phyloP scores from a whole-genome alignment of 805 yeast genomes.

The Metschnikowia orientalis region DNA sequence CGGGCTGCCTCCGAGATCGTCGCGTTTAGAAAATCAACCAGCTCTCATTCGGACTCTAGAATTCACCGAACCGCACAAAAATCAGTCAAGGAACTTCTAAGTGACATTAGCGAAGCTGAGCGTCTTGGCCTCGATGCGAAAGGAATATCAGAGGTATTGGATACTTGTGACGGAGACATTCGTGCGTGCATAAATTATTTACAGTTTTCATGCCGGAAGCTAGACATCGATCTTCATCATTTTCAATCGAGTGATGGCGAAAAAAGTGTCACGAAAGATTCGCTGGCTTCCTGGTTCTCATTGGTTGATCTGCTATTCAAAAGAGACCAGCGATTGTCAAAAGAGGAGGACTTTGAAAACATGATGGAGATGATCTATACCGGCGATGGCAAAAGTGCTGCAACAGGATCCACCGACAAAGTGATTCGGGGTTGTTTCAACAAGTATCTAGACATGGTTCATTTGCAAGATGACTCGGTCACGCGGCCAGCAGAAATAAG shows the following conservation, averaged over 20 bases:
- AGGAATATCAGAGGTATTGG: conserved; percentile 60
- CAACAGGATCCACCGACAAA: conserved; percentile 53
- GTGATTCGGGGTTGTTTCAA: conserved; percentile 71
- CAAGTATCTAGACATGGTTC: conserved; percentile 54
- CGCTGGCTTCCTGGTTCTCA: conserved; percentile 60
- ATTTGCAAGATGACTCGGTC: conserved; percentile 57
- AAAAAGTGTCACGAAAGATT: conserved; percentile 46
- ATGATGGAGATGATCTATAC: conserved; percentile 44
- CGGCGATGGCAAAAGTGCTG: conserved; percentile 32
- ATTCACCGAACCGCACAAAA: conserved; percentile 24
- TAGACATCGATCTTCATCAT: conserved; percentile 11
- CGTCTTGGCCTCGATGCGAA: conserved; percentile 43
- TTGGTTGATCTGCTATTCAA: conserved; percentile 59
- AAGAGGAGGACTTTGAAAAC: conserved; percentile 45
- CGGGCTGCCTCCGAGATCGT: conserved; percentile 72
- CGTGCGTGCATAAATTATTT: conserved; percentile 79
- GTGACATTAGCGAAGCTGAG: conserved; percentile 54
- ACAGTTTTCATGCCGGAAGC: conserved; percentile 52
- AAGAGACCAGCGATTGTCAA: conserved; percentile 42
- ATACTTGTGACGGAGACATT: conserved; percentile 73
- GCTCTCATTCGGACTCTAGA: conserved; percentile 22
- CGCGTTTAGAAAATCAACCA: conserved; percentile 53
- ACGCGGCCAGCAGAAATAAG: conserved; percentile 55
- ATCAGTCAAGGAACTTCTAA: conserved; percentile 36
- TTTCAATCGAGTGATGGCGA: background rate